Evolutionary conservation across 306 rosid genomes (phyloP), one percentile per base, ranked within the genome.

Genomic region (Prunus davidiana): DNA sequence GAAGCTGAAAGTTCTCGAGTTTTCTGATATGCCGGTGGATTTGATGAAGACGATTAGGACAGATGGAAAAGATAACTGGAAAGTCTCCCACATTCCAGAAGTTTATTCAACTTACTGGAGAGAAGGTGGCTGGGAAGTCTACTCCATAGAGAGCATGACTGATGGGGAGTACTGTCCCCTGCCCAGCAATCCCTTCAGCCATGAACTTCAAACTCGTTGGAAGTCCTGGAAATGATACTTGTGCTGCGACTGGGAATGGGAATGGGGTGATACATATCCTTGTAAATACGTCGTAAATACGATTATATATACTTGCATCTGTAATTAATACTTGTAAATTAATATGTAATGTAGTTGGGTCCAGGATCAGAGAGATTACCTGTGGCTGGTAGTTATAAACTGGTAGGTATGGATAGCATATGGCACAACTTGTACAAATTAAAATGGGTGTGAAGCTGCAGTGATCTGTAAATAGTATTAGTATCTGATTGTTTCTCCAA

Each of bases 151-250:
- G 73, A 80, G 80, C 61, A 38, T 80, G 76, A 68, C 27, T 4
- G 80, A 75, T 11, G 84, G 80, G 25, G 84, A 80, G 80, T 75
- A 80, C 56, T 80, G 76, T 69, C 84, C 84, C 30, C 45, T 80
- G 60, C 84, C 84, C 16, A 80, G 43, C 79, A 69, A 50, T 38
- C 12, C 54, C 22, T 43, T 75, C 15, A 68, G 76, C 41, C 9
- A 4, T 20, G 71, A 73, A 30, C 79, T 67, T 19, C 38, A 60
- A 20, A 54, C 50, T 49, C 76, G 80, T 32, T 80, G 84, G 84
- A 80, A 80, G 50, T 69, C 64, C 8, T 71, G 75, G 75, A 71
- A 71, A 51, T 71, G n/a, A 55, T n/a, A n/a, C 49, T 43, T 19
- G 16, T 30, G 8, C n/a, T 24, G 46, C 2, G 27, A 27, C 2